Evolutionary conservation across 306 rosid genomes (phyloP), one percentile per base, ranked within the genome.

Genomic region (Quercus dentata): DNA sequence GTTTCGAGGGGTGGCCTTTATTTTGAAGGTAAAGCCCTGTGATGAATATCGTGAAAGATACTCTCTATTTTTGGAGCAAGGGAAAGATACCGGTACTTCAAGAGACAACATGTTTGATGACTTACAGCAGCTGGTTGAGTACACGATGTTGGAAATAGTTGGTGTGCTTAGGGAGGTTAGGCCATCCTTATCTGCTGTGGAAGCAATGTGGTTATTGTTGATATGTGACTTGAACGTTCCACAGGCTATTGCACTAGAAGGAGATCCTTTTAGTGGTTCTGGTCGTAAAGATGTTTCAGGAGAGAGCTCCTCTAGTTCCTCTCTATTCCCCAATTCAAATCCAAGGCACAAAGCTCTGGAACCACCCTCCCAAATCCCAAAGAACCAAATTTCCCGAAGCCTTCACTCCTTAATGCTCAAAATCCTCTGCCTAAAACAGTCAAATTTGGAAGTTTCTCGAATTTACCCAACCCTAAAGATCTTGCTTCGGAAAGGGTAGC

Each of bases 161-260:
- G 73, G 85, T 72, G 81, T 89, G 38, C 85, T 91, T 69, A 77
- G 80, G 15, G 94, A 89, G 79, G 78, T 91, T 52, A 89, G 76
- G 79, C 94, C 91, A 10, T 91, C 85, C 72, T 79, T 91, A 63
- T 80, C 91, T 18, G 85, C 64, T 46, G 85, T 85, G 18, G 97
- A 91, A 62, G 97, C 92, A 63, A 88, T 91, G 97, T 91, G 97
- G 97, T 75, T 80, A 78, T 82, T 89, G 82, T 70, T 91, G 84
- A 76, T 91, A 51, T 84, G 84, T 23, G 94, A 89, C 82, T 77
- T 91, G 78, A 89, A 88, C 79, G 80, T 91, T 59, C 57, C 81
- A 69, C 97, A 81, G 21, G 97, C 91, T 51, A 83, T 87, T 86
- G 74, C 73, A 17, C 30, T 75, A 51, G 77, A 76, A 79, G 81